phyloP scores from a whole-genome alignment of 441 rosid species.

The Gossypium davidsonii region DNA sequence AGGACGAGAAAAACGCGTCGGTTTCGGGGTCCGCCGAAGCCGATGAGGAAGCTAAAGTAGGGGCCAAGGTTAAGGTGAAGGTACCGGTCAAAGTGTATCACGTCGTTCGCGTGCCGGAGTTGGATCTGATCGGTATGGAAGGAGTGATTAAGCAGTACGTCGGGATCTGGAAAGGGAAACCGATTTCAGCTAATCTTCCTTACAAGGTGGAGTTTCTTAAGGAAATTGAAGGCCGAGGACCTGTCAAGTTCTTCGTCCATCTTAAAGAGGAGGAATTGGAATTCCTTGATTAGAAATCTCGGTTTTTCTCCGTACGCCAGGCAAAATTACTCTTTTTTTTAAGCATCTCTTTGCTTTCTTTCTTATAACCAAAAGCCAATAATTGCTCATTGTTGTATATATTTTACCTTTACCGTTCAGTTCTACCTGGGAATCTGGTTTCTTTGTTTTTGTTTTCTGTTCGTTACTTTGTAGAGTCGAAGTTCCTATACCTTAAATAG shows the following conservation, averaged over 20 bases:
- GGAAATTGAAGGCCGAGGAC: constrained; percentile 64
- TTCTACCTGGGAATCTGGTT: neutral
- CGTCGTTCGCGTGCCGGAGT: constrained; percentile 76
- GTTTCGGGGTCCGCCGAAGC: constrained; percentile 17
- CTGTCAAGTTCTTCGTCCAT: constrained; percentile 84
- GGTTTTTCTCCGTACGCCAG: constrained; percentile 10
- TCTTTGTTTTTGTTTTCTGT: neutral
- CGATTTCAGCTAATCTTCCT: constrained; percentile 81
- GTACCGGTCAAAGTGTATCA: constrained; percentile 84
- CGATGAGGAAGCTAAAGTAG: constrained; percentile 38
- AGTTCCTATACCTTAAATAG: neutral
- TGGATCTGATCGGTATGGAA: constrained; percentile 76
- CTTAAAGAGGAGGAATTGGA: constrained; percentile 89
- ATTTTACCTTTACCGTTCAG: neutral
- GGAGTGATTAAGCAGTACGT: constrained; percentile 73
- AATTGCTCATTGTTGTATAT: constrained; percentile 10
- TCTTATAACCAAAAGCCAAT: neutral
- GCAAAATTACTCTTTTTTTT: constrained; percentile 11
- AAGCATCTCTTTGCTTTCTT: constrained; percentile 5
- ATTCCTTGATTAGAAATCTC: constrained; percentile 29
- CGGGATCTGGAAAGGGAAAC: constrained; percentile 73
- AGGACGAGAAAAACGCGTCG: constrained; percentile 13
- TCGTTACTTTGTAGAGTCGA: neutral
- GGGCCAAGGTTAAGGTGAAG: constrained; percentile 70
- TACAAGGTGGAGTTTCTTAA: constrained; percentile 62